Evolutionary conservation across 371 early-diverging fungal genomes (phyloP).

Genomic region (Encephalitozoon cuniculi): DNA sequence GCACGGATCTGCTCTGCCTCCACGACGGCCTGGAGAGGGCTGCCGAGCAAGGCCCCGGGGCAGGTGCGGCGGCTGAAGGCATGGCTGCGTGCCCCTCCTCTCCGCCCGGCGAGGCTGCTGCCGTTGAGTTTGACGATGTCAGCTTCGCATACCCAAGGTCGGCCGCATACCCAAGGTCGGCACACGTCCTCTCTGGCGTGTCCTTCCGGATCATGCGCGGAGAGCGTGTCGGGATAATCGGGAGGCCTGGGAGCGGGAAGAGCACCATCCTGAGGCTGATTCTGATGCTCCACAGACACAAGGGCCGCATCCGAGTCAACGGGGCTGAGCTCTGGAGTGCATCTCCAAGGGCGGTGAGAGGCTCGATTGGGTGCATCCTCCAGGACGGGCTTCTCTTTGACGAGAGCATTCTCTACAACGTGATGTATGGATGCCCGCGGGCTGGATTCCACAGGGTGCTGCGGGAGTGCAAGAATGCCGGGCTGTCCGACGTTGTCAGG

Average conservation of each 20-base stretch:
- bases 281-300: constrained; percentile 68
- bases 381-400: constrained; percentile 71
- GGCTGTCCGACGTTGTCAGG: constrained; percentile 56
- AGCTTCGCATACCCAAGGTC: not conserved
- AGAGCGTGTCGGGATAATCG: constrained; percentile 67
- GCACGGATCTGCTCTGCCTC: not conserved
- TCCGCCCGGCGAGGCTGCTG: not conserved
- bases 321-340: constrained; percentile 72
- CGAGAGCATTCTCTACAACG: constrained; percentile 70
- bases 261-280: constrained; percentile 51
- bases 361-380: constrained; percentile 72
- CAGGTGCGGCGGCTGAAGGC: no score
- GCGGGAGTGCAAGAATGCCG: constrained; percentile 63
- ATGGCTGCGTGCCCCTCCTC: no score
- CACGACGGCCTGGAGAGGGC: not conserved
- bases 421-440: constrained; percentile 64
- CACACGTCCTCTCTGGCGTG: constrained; percentile 29
- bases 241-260: constrained; percentile 57
- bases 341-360: constrained; percentile 65
- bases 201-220: constrained; percentile 47
- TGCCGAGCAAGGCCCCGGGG: not conserved
- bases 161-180: no score
- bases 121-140: constrained; percentile 22
- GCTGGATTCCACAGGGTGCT: constrained; percentile 14
- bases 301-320: constrained; percentile 74